Conservation (phyloP, 305 asterid genomes). For the Fraxinus ornus region DNA sequence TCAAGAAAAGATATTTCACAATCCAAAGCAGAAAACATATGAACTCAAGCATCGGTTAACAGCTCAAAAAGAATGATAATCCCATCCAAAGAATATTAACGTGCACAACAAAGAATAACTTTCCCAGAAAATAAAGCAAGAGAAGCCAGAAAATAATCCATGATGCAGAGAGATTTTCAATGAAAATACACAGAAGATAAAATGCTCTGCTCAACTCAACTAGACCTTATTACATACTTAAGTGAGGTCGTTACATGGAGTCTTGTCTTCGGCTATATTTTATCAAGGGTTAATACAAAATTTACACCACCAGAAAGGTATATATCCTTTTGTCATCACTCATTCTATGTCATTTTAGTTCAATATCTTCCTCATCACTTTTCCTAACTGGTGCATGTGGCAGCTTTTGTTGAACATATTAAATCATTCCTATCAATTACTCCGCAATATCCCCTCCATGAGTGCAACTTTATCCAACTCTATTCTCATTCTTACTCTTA, state of each 20-base stretch:
- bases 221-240: not conserved
- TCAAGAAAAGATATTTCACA: constrained; percentile 16
- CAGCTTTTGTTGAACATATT: not conserved
- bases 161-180: not conserved
- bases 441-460: not conserved
- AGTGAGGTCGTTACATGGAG: not conserved
- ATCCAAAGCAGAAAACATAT: constrained; percentile 2
- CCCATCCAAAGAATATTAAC: constrained; percentile 16
- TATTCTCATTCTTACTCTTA: not conserved
- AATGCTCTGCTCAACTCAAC: not conserved
- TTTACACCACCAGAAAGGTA: not conserved
- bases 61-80: not conserved
- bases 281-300: not conserved
- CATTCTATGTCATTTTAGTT: not conserved
- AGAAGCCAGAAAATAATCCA: not conserved
- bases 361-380: not conserved
- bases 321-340: not conserved
- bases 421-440: not conserved
- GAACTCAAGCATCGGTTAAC: constrained; percentile 17
- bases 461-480: not conserved
- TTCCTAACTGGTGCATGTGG: not conserved
- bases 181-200: not conserved
- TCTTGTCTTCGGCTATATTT: not conserved
- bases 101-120: constrained; percentile 6
- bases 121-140: not conserved